Conservation (phyloP, 805 yeast genomes). For the Saccharomycopsis vini region DNA sequence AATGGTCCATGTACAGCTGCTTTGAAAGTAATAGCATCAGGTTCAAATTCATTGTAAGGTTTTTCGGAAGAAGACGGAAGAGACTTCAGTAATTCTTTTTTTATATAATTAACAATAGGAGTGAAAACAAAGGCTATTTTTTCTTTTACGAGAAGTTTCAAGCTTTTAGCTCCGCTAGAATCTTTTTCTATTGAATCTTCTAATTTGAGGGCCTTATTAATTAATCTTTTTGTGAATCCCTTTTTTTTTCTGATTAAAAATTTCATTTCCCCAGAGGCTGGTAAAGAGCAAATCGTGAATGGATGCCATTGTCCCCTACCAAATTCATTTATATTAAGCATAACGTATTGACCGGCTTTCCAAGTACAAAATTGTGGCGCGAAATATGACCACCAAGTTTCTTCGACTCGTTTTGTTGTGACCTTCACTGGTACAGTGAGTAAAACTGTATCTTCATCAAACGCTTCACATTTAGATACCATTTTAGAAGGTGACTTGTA, state of each 20-base stretch:
- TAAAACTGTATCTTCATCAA: slow-evolving; percentile 34
- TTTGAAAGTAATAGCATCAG: slow-evolving; percentile 22
- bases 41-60: not conserved
- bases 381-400: slow-evolving; percentile 19
- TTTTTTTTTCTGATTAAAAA: slow-evolving; percentile 33
- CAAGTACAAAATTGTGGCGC: slow-evolving; percentile 34
- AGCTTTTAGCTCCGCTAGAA: no score
- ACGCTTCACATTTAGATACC: slow-evolving; percentile 29
- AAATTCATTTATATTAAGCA: slow-evolving; percentile 33
- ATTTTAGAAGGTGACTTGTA: slow-evolving; percentile 32
- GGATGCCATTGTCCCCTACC: slow-evolving; percentile 37
- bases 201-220: slow-evolving; percentile 22
- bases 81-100: no score
- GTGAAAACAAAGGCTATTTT: no score
- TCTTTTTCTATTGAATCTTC: no score
- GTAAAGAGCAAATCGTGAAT: slow-evolving; percentile 35
- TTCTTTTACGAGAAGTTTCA: no score
- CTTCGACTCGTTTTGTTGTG: slow-evolving; percentile 24
- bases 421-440: slow-evolving; percentile 29
- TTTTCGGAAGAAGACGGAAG: not conserved
- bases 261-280: slow-evolving; percentile 32
- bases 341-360: slow-evolving; percentile 42
- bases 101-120: no score
- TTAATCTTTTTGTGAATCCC: slow-evolving; percentile 36
- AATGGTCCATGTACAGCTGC: slow-evolving; percentile 38